These are phyloP conservation scores for Baorangia bicolor DNA, from an alignment of 768 basidiomycete species.

Conservation along the genomic window DNA sequence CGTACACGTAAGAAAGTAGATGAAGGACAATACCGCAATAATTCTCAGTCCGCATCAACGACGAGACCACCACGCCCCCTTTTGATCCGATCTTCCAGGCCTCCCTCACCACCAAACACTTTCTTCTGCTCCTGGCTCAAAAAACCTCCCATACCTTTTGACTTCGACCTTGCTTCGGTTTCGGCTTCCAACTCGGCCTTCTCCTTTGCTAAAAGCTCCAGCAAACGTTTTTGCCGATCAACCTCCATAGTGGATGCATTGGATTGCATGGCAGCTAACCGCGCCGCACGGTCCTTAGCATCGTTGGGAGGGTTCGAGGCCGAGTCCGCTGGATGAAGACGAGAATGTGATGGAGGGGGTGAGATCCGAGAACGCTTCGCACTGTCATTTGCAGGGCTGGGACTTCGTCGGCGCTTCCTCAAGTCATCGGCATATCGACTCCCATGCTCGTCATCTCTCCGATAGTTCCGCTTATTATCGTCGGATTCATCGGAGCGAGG, in stretches of 20 bases:
- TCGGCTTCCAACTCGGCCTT: slow-evolving; percentile 75
- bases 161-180: slow-evolving; percentile 62
- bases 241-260: slow-evolving; percentile 65
- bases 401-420: slow-evolving; percentile 40
- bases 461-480: slow-evolving; percentile 34
- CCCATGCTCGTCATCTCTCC: slow-evolving; percentile 26
- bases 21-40: background rate
- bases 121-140: slow-evolving; percentile 81
- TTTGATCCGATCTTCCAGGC: slow-evolving; percentile 74
- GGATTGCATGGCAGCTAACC: slow-evolving; percentile 86
- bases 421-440: slow-evolving; percentile 29
- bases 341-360: slow-evolving; percentile 32
- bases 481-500: slow-evolving; percentile 55
- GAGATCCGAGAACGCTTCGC: slow-evolving; percentile 54
- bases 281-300: slow-evolving; percentile 67
- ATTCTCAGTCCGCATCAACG: slow-evolving; percentile 43
- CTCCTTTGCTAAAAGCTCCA: slow-evolving; percentile 69
- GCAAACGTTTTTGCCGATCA: slow-evolving; percentile 72
- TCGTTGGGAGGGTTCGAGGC: slow-evolving; percentile 19
- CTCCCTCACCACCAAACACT: slow-evolving; percentile 76
- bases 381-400: slow-evolving; percentile 33
- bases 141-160: slow-evolving; percentile 79
- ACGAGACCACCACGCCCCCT: slow-evolving; percentile 73
- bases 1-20: slow-evolving; percentile 2
- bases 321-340: slow-evolving; percentile 13